Evolutionary conservation across 805 yeast species (phyloP).

Genomic region (Myxozyma melibiosi): DNA sequence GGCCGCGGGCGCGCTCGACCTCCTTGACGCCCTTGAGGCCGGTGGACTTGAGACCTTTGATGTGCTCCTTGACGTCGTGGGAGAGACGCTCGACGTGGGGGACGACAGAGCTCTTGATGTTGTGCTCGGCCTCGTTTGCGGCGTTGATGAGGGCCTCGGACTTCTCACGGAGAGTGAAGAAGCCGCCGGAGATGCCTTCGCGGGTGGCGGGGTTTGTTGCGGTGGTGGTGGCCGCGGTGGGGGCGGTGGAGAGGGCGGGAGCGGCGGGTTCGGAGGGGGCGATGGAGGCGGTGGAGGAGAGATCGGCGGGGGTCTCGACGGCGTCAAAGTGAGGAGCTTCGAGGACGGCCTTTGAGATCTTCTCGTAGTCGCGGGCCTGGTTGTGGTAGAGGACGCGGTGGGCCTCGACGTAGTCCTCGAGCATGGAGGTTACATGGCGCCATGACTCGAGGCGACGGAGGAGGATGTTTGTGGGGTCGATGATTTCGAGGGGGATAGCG

Average conservation of each 20-base stretch:
- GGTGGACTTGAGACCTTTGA: conserved; percentile 45
- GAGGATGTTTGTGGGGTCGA: conserved; percentile 45
- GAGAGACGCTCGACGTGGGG: conserved; percentile 50
- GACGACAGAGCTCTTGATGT: conserved; percentile 44
- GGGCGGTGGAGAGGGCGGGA: conserved; percentile 40
- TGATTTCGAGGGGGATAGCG: conserved; percentile 31
- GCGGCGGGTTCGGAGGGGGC: conserved; percentile 26
- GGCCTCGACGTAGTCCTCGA: conserved; percentile 41
- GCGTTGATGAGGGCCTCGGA: conserved; percentile 43
- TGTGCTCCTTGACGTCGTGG: conserved; percentile 48
- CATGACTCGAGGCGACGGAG: conserved; percentile 46
- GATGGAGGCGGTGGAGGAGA: neutral
- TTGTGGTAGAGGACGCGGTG: conserved; percentile 39
- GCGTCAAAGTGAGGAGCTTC: conserved; percentile 44
- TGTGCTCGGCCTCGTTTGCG: conserved; percentile 46
- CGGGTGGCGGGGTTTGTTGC: conserved; percentile 19
- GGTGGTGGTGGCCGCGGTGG: conserved; percentile 34
- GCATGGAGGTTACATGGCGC: conserved; percentile 40
- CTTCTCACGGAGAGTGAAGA: conserved; percentile 39
- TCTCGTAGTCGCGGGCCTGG: conserved; percentile 41
- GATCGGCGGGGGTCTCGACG: conserved; percentile 24
- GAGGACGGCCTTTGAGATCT: conserved; percentile 40
- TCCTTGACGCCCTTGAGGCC: conserved; percentile 46
- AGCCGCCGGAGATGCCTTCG: conserved; percentile 43
- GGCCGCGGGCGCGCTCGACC: conserved; percentile 42